These are phyloP conservation scores for Phanerodontia chrysosporium DNA, from an alignment of 768 basidiomycete species.

Conservation along the genomic window DNA sequence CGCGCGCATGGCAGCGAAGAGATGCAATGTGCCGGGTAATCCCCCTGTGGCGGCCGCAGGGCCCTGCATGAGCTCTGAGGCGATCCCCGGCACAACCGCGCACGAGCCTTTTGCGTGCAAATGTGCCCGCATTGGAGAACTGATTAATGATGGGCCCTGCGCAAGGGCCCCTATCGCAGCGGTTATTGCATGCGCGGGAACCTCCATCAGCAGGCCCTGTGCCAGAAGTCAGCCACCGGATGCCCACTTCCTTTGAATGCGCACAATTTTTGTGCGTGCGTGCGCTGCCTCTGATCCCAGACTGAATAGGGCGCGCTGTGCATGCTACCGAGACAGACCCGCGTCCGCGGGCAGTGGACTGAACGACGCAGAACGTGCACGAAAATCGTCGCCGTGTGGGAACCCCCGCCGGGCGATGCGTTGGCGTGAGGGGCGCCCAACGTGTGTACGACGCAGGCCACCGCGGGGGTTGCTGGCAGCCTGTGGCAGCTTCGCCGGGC, in stretches of 20 bases:
- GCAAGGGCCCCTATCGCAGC: background rate
- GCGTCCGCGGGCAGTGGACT: background rate
- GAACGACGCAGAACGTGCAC: background rate
- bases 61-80: background rate
- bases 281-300: background rate
- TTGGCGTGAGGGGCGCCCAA: no score
- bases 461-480: no score
- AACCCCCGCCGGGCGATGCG: background rate
- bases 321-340: background rate
- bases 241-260: background rate
- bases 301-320: background rate
- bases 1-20: background rate
- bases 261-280: background rate
- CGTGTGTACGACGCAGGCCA: background rate
- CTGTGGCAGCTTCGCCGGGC: background rate
- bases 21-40: background rate
- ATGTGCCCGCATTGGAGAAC: background rate
- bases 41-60: background rate
- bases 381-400: background rate
- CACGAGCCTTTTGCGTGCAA: background rate
- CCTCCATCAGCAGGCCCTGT: background rate
- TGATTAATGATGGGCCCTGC: background rate
- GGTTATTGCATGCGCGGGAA: no score
- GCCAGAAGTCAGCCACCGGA: background rate
- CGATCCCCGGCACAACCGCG: background rate